A percentile compares a stretch with the other conserved stretches of the same genome.
phyloP scores from a whole-genome alignment of 495 filamentous ascomycete species.

The Usnea hakonensis region DNA sequence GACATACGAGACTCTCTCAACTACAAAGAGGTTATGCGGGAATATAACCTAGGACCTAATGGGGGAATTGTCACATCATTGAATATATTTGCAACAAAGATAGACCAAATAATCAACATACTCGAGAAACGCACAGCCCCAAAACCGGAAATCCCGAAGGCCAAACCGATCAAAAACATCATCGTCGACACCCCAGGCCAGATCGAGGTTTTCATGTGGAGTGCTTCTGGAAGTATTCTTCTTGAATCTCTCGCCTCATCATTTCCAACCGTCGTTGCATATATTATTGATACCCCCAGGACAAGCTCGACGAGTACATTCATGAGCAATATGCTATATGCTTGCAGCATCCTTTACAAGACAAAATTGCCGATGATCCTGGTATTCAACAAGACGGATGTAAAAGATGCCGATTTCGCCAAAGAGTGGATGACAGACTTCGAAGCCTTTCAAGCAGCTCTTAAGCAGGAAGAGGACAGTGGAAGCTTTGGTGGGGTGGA shows the following conservation, averaged over 20 bases:
- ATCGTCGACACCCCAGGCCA: constrained; percentile 94
- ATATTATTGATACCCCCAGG: constrained; percentile 93
- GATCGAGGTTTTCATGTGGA: constrained; percentile 99
- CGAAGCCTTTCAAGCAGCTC: constrained; percentile 84
- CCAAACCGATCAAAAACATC: constrained; percentile 69
- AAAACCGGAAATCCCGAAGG: constrained; percentile 51
- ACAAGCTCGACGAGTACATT: constrained; percentile 90
- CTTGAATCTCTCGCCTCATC: constrained; percentile 84
- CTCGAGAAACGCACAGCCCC: constrained; percentile 77
- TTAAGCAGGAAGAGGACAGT: constrained; percentile 67
- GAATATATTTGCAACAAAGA: constrained; percentile 94
- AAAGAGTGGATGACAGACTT: constrained; percentile 99
- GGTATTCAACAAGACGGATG: constrained; percentile 98
- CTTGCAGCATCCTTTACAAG: constrained; percentile 96
- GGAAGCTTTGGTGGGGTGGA: constrained; percentile 72
- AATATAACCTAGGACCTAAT: constrained; percentile 96
- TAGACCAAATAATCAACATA: constrained; percentile 84
- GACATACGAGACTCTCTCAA: constrained; percentile 98
- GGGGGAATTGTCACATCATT: constrained; percentile 94
- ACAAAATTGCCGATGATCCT: constrained; percentile 96
- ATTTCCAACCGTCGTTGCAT: constrained; percentile 94
- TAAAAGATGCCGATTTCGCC: constrained; percentile 80
- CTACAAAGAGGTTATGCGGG: constrained; percentile 99
- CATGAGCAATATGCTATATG: constrained; percentile 99
- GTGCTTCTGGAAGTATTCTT: constrained; percentile 85